A percentile compares a stretch with the other conserved stretches of the same genome.
phyloP scores from a whole-genome alignment of 768 basidiomycete genomes.

The Mycena chlorophos region DNA sequence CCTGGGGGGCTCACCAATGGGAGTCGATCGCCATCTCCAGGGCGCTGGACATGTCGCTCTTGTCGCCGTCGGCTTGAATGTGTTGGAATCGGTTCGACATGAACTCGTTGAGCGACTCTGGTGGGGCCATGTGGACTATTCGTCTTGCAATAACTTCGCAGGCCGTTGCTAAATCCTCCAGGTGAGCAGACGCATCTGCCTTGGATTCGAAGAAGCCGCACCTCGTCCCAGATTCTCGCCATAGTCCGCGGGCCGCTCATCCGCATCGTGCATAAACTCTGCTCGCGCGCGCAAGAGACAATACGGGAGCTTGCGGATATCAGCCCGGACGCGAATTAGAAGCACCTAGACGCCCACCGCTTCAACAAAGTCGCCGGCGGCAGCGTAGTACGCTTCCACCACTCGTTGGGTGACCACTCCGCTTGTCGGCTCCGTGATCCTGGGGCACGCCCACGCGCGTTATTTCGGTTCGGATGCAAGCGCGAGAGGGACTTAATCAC shows the following conservation, averaged over 20 bases:
- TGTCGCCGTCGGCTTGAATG: constrained; percentile 71
- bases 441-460: too few species aligned
- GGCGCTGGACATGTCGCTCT: constrained; percentile 71
- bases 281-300: constrained; percentile 74
- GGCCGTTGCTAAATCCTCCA: constrained; percentile 57
- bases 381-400: constrained; percentile 70
- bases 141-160: constrained; percentile 84
- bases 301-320: constrained; percentile 65
- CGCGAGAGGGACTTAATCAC: neutral
- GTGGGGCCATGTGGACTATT: constrained; percentile 68
- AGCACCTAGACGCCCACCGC: constrained; percentile 51
- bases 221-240: constrained; percentile 84
- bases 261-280: constrained; percentile 81
- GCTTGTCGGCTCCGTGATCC: constrained; percentile 74
- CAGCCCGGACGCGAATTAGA: constrained; percentile 1
- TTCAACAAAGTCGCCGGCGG: constrained; percentile 86
- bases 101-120: constrained; percentile 63
- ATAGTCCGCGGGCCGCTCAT: constrained; percentile 79
- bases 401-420: constrained; percentile 82
- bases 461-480: neutral
- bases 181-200: constrained; percentile 3
- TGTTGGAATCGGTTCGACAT: constrained; percentile 81
- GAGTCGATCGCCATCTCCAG: constrained; percentile 92
- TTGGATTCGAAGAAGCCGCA: constrained; percentile 29
- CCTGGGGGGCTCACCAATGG: constrained; percentile 57